These are phyloP conservation scores for Ambrosiella xylebori DNA, from an alignment of 2,329 filamentous ascomycete genomes.

Conservation along the genomic window DNA sequence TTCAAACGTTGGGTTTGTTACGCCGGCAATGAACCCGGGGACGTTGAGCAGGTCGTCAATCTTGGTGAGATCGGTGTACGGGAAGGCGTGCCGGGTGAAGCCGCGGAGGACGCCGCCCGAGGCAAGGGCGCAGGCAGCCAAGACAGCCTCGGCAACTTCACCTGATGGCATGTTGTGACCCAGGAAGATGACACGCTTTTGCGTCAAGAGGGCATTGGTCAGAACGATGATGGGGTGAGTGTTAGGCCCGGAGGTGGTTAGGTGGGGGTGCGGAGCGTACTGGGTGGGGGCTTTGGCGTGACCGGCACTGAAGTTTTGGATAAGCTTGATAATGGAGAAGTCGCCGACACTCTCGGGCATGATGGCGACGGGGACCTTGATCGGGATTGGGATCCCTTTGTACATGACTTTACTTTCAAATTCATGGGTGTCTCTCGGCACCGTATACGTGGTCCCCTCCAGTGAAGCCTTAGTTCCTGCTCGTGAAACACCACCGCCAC, in stretches of 20 bases:
- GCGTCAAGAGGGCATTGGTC: slow-evolving; percentile 83
- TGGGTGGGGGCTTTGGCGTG: slow-evolving; percentile 71
- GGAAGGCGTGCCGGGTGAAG: slow-evolving; percentile 91
- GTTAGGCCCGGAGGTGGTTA: slow-evolving; percentile 75
- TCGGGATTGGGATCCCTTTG: slow-evolving; percentile 88
- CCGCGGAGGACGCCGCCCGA: slow-evolving; percentile 84
- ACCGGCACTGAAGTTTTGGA: slow-evolving; percentile 76
- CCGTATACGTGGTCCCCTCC: slow-evolving; percentile 48
- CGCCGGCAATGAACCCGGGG: slow-evolving; percentile 91
- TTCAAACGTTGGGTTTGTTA: slow-evolving; percentile 93
- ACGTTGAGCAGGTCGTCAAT: slow-evolving; percentile 93
- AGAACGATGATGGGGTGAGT: slow-evolving; percentile 94
- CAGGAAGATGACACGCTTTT: slow-evolving; percentile 91
- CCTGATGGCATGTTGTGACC: slow-evolving; percentile 90
- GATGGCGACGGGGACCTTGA: slow-evolving; percentile 86
- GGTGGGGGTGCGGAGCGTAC: slow-evolving; percentile 73
- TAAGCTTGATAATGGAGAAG: slow-evolving; percentile 92
- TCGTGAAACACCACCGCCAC: slow-evolving; percentile 23
- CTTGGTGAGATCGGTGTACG: slow-evolving; percentile 94
- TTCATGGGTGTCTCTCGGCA: slow-evolving; percentile 90
- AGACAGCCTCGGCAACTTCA: slow-evolving; percentile 91
- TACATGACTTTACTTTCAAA: slow-evolving; percentile 93
- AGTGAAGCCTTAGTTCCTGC: slow-evolving; percentile 46
- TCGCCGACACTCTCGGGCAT: slow-evolving; percentile 94
- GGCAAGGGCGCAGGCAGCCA: slow-evolving; percentile 86